Base-by-base conservation (phyloP, 2,329 filamentous ascomycete species). In the Ophiosphaerella narmari region DNA sequence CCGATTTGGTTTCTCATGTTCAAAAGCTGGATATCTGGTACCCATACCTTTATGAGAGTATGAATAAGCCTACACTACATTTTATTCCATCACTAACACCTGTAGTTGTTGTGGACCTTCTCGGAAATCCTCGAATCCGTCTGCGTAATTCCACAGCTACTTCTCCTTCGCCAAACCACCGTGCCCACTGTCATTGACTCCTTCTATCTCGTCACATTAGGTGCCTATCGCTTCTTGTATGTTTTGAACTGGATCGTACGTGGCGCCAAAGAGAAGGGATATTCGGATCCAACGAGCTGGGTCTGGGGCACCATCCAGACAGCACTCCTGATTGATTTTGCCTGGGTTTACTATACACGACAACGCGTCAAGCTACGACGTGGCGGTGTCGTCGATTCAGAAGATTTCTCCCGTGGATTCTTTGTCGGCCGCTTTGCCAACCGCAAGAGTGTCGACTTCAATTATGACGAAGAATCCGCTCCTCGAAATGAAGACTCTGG, bases 121-220 rank as follows among this genome's bases (percentile, higher is more conserved):
- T 96, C 90, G 29, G 86, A 94, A 62, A 88, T 96, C 60, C 87
- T 97, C 66, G 93, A 97, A 76, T 93, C 91, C 31, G 85, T 95
- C 53, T 94, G 89, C 72, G 85, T 97, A 31, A 85, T 97, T 16
- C 93, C 93, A 0, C 93, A 97, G 72, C 86, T 97, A 1, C 83
- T 97, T 5, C 86, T 97, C 37, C 85, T 97, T 12, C 89, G 93
- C 52, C 91, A 97, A 74, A 97, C 93, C n/a, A 91, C 87, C 23
- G 91, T 97, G 0, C 93, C 93, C 0, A 97, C 93, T 41, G 93
- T 97, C 39, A 92, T 97, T 75, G 90, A 96, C 72, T 96, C 90
- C n/a, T 96, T 89, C 77, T 97, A 97, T 74, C 88, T 97, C 47
- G 79, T 94, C 42, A 86, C 91, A 0, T 83, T 97, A 1, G 93